Conservation (phyloP, 306 rosid species). For the Cucumis cinereus region DNA sequence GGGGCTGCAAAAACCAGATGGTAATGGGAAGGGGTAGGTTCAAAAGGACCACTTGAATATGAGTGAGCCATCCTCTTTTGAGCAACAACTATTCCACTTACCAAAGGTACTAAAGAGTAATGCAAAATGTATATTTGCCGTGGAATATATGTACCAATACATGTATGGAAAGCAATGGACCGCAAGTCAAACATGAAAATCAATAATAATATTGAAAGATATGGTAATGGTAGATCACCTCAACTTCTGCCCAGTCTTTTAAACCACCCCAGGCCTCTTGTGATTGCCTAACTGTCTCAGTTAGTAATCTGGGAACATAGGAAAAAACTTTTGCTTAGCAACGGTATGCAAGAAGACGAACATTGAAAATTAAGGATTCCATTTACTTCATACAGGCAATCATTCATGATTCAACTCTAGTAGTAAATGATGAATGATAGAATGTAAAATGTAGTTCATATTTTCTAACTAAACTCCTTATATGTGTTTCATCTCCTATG, state of each 20-base stretch:
- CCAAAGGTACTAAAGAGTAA: neutral
- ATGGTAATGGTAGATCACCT: constrained; percentile 27
- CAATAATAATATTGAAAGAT: neutral
- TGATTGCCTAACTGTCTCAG: constrained; percentile 69
- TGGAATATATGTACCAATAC: neutral
- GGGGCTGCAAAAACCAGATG: neutral
- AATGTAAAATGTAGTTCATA: neutral
- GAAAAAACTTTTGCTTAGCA: constrained; percentile 1
- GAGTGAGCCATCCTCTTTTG: neutral
- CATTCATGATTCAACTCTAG: neutral
- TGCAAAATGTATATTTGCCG: neutral
- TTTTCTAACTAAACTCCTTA: neutral
- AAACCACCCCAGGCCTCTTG: constrained; percentile 64
- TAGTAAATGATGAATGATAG: neutral
- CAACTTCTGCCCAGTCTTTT: constrained; percentile 73
- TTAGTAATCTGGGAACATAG: constrained; percentile 39
- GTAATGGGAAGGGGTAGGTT: neutral
- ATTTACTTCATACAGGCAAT: neutral
- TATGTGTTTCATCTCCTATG: neutral
- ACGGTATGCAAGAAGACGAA: neutral
- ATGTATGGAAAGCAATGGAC: constrained; percentile 2
- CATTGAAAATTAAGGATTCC: neutral
- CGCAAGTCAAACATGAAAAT: neutral
- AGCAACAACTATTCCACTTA: neutral
- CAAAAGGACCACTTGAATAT: neutral